Base-by-base conservation (phyloP, 257 asterid genomes). In the Knoxia roxburghii region DNA sequence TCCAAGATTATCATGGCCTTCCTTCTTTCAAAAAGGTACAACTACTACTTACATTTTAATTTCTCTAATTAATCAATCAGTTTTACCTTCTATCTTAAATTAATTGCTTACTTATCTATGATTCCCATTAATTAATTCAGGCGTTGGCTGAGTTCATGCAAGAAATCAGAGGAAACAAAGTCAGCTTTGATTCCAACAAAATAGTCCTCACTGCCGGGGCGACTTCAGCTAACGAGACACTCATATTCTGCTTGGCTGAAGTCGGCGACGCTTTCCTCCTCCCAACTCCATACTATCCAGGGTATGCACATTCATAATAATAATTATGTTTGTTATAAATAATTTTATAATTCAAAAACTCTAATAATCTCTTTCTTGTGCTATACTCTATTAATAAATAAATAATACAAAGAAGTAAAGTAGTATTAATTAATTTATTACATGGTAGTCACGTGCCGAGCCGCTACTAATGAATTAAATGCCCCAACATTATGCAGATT, bases 221-320 rank as follows among this genome's bases (percentile, higher is more conserved):
- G 62, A 89, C 96, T 30, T 82, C 92, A 1, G 95, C 96, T 3
- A 85, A 85, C 35, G 96, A 89, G 72, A 77, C 86, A 1, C 84
- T 89, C 66, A 73, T 82, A 52, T 89, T 89, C 61, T 89, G 92
- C 80, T 75, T 89, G 1, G 96, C 90, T 12, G 87, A 89, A 0
- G 86, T 84, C 18, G 92, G 95, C 41, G 92, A 89, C 9, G 92
- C 95, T 2, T 67, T 89, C 41, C 89, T 89, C 12, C 81, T 89
- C 30, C 95, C 95, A 24, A 83, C 87, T 9, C 96, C 96, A 0
- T 89, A 89, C 85, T 89, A 89, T 56, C 95, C 96, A 7, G 96
- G 95, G 91, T 85, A 80, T 46, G 80, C 56, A 41, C 15, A 2
- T 12, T 1, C 50, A 1, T 45, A 14, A 1, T 45, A 2, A 45